A percentile compares a stretch with the other conserved stretches of the same genome.
Evolutionary conservation across 805 yeast genomes (phyloP).

Genomic region (Metschnikowia noctiluminum): DNA sequence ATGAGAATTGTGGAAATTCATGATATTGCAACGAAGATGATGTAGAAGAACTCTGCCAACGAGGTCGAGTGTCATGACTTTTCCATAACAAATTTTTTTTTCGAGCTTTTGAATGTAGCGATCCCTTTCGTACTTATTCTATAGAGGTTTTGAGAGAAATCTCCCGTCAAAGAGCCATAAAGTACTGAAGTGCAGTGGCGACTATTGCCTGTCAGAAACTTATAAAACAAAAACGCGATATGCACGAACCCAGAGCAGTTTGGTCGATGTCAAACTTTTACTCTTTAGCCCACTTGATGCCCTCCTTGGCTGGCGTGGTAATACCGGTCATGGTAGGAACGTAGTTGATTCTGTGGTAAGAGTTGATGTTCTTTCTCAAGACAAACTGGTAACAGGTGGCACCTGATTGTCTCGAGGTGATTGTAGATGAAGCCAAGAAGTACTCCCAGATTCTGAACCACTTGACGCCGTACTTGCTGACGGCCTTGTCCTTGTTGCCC

Average conservation of each 20-base stretch:
- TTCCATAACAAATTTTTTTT: too few relatives aligned
- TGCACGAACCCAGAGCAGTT: neutral
- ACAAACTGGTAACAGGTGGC: conserved; percentile 90
- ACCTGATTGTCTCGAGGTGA: conserved; percentile 88
- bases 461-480: conserved; percentile 77
- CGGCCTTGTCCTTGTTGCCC: conserved; percentile 71
- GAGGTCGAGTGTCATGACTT: too few relatives aligned
- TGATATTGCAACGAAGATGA: too few relatives aligned
- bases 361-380: conserved; percentile 83
- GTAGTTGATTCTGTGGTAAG: conserved; percentile 79
- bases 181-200: too few relatives aligned
- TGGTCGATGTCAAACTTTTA: neutral
- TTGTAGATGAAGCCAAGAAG: conserved; percentile 78
- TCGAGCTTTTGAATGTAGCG: too few relatives aligned
- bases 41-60: too few relatives aligned
- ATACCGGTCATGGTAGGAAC: conserved; percentile 77
- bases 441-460: conserved; percentile 95
- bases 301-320: conserved; percentile 52
- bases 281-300: conserved; percentile 54
- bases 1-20: too few relatives aligned
- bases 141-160: too few relatives aligned
- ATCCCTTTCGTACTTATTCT: too few relatives aligned
- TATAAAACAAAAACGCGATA: too few relatives aligned
- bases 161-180: too few relatives aligned
- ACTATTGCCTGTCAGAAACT: too few relatives aligned